Evolutionary conservation across 805 yeast species (phyloP).

Genomic region (Cyberlindnera petersonii): DNA sequence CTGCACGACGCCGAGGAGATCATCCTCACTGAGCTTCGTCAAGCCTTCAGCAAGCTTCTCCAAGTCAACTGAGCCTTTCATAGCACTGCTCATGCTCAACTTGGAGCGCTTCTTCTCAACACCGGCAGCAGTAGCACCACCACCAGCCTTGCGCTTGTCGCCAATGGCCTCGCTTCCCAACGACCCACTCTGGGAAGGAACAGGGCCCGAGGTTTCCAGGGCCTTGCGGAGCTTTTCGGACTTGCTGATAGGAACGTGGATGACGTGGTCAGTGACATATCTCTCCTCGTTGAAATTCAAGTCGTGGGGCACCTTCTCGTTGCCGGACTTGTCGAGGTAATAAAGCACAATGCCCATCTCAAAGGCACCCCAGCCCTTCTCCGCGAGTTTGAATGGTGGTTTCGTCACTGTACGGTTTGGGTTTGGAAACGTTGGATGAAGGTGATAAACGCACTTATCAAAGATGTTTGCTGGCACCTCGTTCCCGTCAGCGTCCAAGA

Average conservation of each 20-base stretch:
- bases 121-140: constrained; percentile 12
- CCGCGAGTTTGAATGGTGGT: constrained; percentile 83
- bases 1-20: constrained; percentile 89
- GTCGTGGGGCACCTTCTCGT: constrained; percentile 81
- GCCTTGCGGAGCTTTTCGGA: constrained; percentile 63
- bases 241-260: constrained; percentile 72
- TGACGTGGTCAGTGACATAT: constrained; percentile 72
- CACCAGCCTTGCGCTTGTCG: constrained; percentile 37
- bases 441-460: constrained; percentile 87
- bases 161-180: constrained; percentile 28
- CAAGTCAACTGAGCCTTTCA: constrained; percentile 76
- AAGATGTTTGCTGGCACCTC: constrained; percentile 83
- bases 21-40: constrained; percentile 87
- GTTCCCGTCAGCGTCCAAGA: constrained; percentile 76
- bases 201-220: constrained; percentile 77
- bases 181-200: constrained; percentile 44
- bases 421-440: constrained; percentile 92
- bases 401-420: constrained; percentile 79
- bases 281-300: constrained; percentile 77
- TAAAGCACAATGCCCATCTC: constrained; percentile 79
- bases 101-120: constrained; percentile 31
- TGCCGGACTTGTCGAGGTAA: constrained; percentile 83
- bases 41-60: constrained; percentile 88
- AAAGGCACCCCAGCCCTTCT: constrained; percentile 98
- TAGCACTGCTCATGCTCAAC: constrained; percentile 39